These are phyloP conservation scores for Ulmus americana DNA, from an alignment of 331 rosid species.

Conservation along the genomic window DNA sequence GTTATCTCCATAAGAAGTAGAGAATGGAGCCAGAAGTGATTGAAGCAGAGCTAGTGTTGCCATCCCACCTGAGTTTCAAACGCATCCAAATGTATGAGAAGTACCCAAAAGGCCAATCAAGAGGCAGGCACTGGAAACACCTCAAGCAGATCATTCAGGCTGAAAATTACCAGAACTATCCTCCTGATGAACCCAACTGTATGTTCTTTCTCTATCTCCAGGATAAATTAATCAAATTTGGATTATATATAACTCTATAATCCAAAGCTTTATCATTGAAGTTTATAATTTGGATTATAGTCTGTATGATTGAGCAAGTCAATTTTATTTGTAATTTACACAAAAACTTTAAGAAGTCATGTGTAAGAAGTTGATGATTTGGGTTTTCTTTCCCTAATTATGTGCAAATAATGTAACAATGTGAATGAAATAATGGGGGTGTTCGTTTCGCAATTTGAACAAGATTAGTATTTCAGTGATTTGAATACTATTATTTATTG, in stretches of 20 bases:
- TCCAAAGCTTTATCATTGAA: no score
- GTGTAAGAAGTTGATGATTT: no score
- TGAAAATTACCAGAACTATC: slow-evolving; percentile 65
- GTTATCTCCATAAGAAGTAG: background rate
- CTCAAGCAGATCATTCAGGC: slow-evolving; percentile 95
- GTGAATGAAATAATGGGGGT: background rate
- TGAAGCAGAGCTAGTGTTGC: slow-evolving; percentile 84
- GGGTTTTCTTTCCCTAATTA: no score
- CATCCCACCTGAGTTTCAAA: slow-evolving; percentile 71
- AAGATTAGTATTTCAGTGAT: no score
- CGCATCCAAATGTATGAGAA: slow-evolving; percentile 80
- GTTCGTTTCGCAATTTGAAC: no score
- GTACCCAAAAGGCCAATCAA: slow-evolving; percentile 89
- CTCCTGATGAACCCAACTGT: slow-evolving; percentile 85
- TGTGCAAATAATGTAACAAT: background rate
- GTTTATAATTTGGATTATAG: no score
- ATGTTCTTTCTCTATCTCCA: slow-evolving; percentile 10
- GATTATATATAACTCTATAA: no score
- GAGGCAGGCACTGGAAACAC: slow-evolving; percentile 96
- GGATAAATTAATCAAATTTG: no score
- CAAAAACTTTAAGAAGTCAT: no score
- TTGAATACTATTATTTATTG: no score
- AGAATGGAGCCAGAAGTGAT: slow-evolving; percentile 69
- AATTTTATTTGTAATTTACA: no score
- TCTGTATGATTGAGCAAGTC: no score